Base-by-base conservation (phyloP, 192 early-diverging fungal genomes). In the Coemansia sp. region DNA sequence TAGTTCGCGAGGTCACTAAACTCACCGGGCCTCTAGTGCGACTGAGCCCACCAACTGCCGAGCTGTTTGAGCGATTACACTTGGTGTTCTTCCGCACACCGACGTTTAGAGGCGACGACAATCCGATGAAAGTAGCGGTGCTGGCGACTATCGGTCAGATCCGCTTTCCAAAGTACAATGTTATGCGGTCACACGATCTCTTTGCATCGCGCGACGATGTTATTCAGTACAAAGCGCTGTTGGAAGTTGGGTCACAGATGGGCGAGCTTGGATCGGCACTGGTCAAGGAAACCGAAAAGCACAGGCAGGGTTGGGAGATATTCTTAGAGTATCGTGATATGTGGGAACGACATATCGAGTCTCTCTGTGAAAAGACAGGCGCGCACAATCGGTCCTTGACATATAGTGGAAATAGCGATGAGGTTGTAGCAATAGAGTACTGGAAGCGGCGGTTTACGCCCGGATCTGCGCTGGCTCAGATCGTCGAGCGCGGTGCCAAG, bases 381-480 rank as follows among this genome's bases (percentile, higher is more conserved):
- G 39, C 21, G 15, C 48, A 51, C 11, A 32, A 3, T 2, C 48
- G 27, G 6, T 9, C 27, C 15, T 32, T 21, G 17, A 6, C 38
- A 11, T 62, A 14, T 12, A 45, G 34, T 6, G 38, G 37, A 14
- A 31, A 37, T 32, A 14, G 27, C 25, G 46, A 37, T 12, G 66
- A 76, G 62, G 41, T 34, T 11, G 32, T 31, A 57, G 61, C 75
- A 9, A 31, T 63, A 5, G 75, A 64, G 42, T 78, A 85, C 63
- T 85, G 79, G 75, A 74, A 67, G 23, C 73, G 84, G 21, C 78
- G 73, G 17, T 85, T 82, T 70, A 76, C 78, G 19, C 72, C 79
- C 66, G 90, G 89, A 1, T 90, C 80, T 64, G 82, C 86, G 1
- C 85, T 89, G 60, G 86, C 86, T 1, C 87, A 86, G 25, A 87